A percentile compares a stretch with the other conserved stretches of the same genome.
phyloP scores from a whole-genome alignment of 164 flowering plant genomes.

The Magnolia changhungtana region DNA sequence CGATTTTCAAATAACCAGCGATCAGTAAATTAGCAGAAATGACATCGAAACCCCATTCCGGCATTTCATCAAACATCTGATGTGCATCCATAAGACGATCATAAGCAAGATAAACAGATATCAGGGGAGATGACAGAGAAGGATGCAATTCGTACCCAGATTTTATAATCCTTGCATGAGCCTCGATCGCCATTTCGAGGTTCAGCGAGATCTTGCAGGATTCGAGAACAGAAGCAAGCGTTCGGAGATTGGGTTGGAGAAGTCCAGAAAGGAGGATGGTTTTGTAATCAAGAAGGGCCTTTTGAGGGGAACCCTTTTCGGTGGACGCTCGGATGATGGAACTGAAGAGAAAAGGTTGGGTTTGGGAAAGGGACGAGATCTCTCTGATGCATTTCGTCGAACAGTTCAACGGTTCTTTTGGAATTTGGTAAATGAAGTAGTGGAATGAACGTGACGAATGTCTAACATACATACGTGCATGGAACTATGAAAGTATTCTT shows the following conservation, averaged over 20 bases:
- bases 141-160: slow-evolving; percentile 41
- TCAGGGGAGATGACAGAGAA: slow-evolving; percentile 33
- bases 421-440: neutral
- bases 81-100: slow-evolving; percentile 21
- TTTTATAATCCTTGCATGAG: slow-evolving; percentile 33
- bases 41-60: slow-evolving; percentile 20
- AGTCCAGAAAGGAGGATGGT: slow-evolving; percentile 2
- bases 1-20: slow-evolving; percentile 35
- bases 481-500: neutral
- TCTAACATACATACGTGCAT: neutral
- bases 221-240: slow-evolving; percentile 19
- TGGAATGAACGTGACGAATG: neutral
- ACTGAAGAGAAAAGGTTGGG: slow-evolving; percentile 2
- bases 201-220: slow-evolving; percentile 18
- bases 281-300: slow-evolving; percentile 22
- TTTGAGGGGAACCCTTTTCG: slow-evolving; percentile 28
- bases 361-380: neutral
- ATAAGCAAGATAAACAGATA: slow-evolving; percentile 33
- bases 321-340: slow-evolving; percentile 25
- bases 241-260: slow-evolving; percentile 11
- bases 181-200: neutral
- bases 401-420: neutral
- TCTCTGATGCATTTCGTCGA: slow-evolving; percentile 23
- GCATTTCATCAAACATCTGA: slow-evolving; percentile 33
- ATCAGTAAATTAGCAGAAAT: slow-evolving; percentile 38